Conservation (phyloP, 2,329 filamentous ascomycete species). For the Neurospora sp. region DNA sequence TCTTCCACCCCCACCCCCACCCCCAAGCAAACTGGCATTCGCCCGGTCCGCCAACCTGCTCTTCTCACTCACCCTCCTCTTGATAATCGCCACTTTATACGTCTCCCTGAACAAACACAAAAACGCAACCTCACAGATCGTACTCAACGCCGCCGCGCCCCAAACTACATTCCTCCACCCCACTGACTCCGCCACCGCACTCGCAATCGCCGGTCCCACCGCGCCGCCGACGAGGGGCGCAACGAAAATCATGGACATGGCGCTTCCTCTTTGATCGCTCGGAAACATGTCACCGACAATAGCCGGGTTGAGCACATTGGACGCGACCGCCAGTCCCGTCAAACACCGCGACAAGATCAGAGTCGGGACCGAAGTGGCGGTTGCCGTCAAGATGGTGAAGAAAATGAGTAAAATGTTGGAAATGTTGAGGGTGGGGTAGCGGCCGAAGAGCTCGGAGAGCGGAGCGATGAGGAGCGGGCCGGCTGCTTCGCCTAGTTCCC, state of each 20-base stretch:
- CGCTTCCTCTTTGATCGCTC: constrained; percentile 45
- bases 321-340: constrained; percentile 53
- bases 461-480: constrained; percentile 53
- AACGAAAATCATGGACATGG: constrained; percentile 48
- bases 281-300: constrained; percentile 55
- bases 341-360: constrained; percentile 46
- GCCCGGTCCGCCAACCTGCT: constrained; percentile 9
- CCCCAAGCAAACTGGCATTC: constrained; percentile 16
- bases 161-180: constrained; percentile 47
- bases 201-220: constrained; percentile 45
- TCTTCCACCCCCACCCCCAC: constrained; percentile 23
- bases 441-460: constrained; percentile 50
- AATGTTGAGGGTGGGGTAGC: constrained; percentile 43
- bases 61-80: constrained; percentile 27
- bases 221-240: constrained; percentile 49
- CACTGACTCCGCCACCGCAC: constrained; percentile 39
- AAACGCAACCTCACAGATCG: constrained; percentile 39
- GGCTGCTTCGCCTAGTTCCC: constrained; percentile 57
- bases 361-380: constrained; percentile 33
- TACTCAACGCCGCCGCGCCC: constrained; percentile 37
- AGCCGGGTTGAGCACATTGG: constrained; percentile 53
- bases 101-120: constrained; percentile 48
- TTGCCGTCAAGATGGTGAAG: constrained; percentile 37
- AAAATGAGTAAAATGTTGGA: constrained; percentile 42
- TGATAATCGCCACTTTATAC: constrained; percentile 47